Base-by-base conservation (phyloP, 805 yeast genomes). In the Candida yuanshanica region DNA sequence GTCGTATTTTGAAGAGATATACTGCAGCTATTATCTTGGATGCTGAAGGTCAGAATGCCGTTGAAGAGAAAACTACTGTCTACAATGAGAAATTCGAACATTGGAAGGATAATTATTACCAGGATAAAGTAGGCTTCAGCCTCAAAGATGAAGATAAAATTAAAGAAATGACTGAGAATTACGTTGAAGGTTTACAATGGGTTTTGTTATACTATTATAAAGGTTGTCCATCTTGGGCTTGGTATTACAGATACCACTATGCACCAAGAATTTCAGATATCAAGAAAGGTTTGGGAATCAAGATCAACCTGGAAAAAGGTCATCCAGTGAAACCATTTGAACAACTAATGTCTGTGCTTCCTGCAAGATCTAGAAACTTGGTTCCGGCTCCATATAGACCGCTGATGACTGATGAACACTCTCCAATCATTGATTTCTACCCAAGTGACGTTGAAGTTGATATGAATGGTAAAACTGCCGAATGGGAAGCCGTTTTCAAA, bases 401-500 rank as follows among this genome's bases (percentile, higher is more conserved):
- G 4, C 69, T 93, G 48, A 90, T 93, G 96, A 79, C 81, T 12
- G 95, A 90, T 44, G 80, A 79, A 35, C 70, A 72, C 35, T 90
- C 97, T 7, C 95, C 96, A 21, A 88, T 93, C 50, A 81, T 85
- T 42, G 97, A 89, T 53, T 89, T 88, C 55, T 93, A 93, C 58
- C 99, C 99, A 3, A 72, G 74, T 43, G 87, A 86, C 45, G 95
- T 91, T 42, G 86, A 81, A 39, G 72, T 86, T 26, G 99, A 93
- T 65, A 73, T 79, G 75, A 93, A 93, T 59, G 99, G 98, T 34
- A 93, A 93, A 60, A 86, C 89, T 41, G 95, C 93, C 2, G 83
- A 88, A 37, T 93, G 99, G 99, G 98, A 93, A 66, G 97, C 97
- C 10, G 96, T 93, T 42, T 96, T 93, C 7, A 74, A 87, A 53